These are phyloP conservation scores for Rubroshorea leprosula DNA, from an alignment of 345 rosid species.

Conservation along the genomic window DNA sequence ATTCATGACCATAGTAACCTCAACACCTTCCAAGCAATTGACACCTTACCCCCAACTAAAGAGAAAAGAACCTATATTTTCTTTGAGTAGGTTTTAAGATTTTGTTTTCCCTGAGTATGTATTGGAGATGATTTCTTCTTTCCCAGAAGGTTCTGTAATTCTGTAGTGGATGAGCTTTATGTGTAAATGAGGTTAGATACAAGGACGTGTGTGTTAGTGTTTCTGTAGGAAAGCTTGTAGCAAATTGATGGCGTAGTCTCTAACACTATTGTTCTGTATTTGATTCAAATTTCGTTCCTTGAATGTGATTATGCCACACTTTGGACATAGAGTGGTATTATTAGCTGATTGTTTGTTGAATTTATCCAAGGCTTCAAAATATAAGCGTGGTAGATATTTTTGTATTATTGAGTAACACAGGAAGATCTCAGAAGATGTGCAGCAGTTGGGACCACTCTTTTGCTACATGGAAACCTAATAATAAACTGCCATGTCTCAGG, in stretches of 20 bases:
- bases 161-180: no score
- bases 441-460: background rate
- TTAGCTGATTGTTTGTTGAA: background rate
- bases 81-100: no score
- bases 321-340: background rate
- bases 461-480: no score
- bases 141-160: no score
- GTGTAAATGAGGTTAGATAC: no score
- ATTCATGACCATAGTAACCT: no score
- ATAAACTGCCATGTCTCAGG: no score
- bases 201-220: background rate
- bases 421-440: constrained; percentile 5
- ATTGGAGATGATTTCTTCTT: no score
- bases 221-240: background rate
- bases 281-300: background rate
- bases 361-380: constrained; percentile 4
- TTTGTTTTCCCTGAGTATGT: no score
- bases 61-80: no score
- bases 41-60: no score
- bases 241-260: background rate
- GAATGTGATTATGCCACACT: background rate
- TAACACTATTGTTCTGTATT: background rate
- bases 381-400: background rate
- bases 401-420: background rate
- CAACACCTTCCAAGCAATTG: no score